Conservation (phyloP, 2,329 filamentous ascomycete species). For the Arachnopeziza araneosa region DNA sequence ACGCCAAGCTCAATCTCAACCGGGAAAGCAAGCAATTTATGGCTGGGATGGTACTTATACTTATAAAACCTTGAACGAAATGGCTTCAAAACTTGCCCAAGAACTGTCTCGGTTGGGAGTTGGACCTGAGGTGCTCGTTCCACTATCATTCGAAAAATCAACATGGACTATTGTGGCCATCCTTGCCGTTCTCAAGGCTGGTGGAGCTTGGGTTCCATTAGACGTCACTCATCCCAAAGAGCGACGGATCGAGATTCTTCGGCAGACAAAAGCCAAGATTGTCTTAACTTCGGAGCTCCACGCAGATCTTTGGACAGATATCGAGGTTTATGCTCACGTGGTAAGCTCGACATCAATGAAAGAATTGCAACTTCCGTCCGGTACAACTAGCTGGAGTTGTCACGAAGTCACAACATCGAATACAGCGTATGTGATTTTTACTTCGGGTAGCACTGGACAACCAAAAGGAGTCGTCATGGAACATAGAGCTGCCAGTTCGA, state of each 20-base stretch:
- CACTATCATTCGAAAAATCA: constrained; percentile 62
- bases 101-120: constrained; percentile 1
- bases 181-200: constrained; percentile 64
- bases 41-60: not conserved
- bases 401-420: not conserved
- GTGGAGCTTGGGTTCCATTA: constrained; percentile 70
- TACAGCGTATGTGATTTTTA: constrained; percentile 27
- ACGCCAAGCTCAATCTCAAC: no score
- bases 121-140: not conserved
- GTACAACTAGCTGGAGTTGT: no score
- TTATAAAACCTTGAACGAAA: not conserved
- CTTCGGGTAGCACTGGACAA: constrained; percentile 29
- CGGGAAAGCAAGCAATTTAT: not conserved
- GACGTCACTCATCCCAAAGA: constrained; percentile 54
- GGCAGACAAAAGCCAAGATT: no score
- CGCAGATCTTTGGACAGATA: no score
- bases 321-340: no score
- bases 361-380: no score
- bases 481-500: constrained; percentile 10
- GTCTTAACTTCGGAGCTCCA: no score
- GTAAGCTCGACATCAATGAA: no score
- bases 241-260: no score
- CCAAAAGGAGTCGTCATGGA: constrained; percentile 27
- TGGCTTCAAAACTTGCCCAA: not conserved
- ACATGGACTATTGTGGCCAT: constrained; percentile 64